Conservation (phyloP, 148 eudicot genomes). For the Mesembryanthemum crystallinum region DNA sequence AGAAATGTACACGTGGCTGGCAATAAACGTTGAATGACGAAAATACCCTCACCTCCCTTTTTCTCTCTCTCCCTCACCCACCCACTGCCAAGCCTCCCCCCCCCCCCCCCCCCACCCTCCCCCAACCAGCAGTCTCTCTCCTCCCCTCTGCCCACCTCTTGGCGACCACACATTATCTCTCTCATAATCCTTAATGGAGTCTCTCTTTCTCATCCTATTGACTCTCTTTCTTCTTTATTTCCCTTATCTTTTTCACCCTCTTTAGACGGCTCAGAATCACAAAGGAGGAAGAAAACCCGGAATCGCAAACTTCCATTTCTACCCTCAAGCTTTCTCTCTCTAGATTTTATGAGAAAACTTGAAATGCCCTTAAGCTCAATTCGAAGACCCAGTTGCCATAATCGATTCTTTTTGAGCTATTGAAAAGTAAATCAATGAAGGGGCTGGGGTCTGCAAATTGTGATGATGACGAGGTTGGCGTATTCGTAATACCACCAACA, state of each 20-base stretch:
- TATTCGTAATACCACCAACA: too few species aligned
- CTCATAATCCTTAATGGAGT: constrained; percentile 8
- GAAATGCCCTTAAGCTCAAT: constrained; percentile 21
- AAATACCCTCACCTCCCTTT: too few species aligned
- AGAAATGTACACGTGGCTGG: too few species aligned
- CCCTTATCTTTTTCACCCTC: constrained; percentile 31
- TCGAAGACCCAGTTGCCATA: constrained; percentile 31
- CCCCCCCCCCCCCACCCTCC: too few species aligned
- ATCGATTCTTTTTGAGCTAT: constrained; percentile 39
- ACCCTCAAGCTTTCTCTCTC: constrained; percentile 17
- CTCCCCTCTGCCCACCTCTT: too few species aligned
- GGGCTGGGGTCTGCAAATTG: too few species aligned
- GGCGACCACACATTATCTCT: background rate
- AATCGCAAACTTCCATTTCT: constrained; percentile 14
- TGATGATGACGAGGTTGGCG: too few species aligned
- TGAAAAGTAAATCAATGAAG: too few species aligned
- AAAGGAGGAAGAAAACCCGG: constrained; percentile 5
- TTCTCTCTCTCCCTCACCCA: too few species aligned
- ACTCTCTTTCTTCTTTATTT: constrained; percentile 10
- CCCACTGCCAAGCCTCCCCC: too few species aligned
- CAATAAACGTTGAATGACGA: too few species aligned
- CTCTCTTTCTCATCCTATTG: background rate
- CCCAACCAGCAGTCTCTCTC: too few species aligned
- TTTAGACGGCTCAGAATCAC: constrained; percentile 20
- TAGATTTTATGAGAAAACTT: constrained; percentile 15